These are phyloP conservation scores for Pseudogymnoascus sp. DNA, from an alignment of 2,329 filamentous ascomycete species.

Conservation along the genomic window DNA sequence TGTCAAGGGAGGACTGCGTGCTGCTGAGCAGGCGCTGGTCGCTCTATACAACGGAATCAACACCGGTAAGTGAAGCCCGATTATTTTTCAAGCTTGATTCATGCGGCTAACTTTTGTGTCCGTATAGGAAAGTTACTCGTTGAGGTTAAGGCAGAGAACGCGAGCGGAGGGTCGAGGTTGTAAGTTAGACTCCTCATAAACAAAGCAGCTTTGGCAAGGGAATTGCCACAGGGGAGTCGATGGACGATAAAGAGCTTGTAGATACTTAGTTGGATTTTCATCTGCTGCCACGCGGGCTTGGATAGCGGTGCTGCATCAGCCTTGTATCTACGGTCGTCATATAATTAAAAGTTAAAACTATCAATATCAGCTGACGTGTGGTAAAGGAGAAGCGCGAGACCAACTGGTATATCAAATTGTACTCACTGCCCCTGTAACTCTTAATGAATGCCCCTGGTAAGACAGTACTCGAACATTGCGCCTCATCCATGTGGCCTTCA, in stretches of 20 bases:
- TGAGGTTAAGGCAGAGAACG: constrained; percentile 37
- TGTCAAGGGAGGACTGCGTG: constrained; percentile 56
- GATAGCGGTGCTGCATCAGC: background rate
- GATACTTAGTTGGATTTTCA: background rate
- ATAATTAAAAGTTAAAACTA: background rate
- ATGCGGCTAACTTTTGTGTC: background rate
- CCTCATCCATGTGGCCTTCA: background rate
- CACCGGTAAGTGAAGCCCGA: constrained; percentile 41
- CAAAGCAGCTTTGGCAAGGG: background rate
- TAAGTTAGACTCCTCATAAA: background rate
- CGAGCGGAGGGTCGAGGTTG: constrained; percentile 27
- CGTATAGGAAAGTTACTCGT: constrained; percentile 43
- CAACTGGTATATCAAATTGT: background rate
- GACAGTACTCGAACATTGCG: background rate
- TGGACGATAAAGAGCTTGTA: background rate
- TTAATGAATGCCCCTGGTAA: background rate
- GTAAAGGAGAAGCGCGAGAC: background rate
- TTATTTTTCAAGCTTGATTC: background rate
- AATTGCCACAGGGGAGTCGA: background rate
- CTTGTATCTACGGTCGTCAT: background rate
- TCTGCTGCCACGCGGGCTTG: background rate
- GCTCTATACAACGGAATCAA: constrained; percentile 61
- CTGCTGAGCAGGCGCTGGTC: constrained; percentile 53
- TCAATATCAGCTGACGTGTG: background rate
- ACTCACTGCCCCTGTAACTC: background rate